Conservation (phyloP, 441 rosid species). For the Hura crepitans region DNA sequence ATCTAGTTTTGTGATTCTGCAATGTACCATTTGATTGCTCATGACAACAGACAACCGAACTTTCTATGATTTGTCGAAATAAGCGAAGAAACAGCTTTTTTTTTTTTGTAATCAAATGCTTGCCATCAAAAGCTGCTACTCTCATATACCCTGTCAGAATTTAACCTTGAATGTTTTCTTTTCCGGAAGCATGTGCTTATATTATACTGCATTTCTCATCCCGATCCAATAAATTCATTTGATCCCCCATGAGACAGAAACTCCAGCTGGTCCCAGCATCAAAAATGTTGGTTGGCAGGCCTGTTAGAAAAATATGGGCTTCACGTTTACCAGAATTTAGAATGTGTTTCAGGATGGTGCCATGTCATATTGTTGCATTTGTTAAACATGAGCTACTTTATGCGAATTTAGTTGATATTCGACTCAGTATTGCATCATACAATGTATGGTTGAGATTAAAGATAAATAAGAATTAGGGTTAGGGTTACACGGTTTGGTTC, state of each 20-base stretch:
- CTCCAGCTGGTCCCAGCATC: not conserved
- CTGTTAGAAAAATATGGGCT: not conserved
- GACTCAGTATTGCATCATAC: not conserved
- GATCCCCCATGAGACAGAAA: not conserved
- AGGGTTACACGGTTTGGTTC: no score
- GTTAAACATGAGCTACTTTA: not conserved
- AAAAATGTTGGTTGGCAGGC: not conserved
- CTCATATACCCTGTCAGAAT: not conserved
- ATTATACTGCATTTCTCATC: not conserved
- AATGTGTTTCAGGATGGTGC: not conserved
- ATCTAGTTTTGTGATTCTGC: conserved; percentile 13
- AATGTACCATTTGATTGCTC: conserved; percentile 9
- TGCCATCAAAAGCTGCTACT: conserved; percentile 10
- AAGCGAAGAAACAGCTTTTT: conserved; percentile 28
- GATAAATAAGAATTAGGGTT: no score
- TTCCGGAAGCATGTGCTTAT: not conserved
- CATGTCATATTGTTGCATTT: conserved; percentile 1
- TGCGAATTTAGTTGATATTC: not conserved
- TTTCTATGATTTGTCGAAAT: conserved; percentile 20
- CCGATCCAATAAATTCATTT: not conserved
- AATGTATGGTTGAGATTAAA: no score
- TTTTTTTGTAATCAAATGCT: conserved; percentile 23
- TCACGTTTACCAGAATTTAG: not conserved
- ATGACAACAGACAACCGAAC: not conserved
- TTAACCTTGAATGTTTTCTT: not conserved